Conservation (phyloP, 2,329 filamentous ascomycete genomes). For the Orbilia blumenaviensis region DNA sequence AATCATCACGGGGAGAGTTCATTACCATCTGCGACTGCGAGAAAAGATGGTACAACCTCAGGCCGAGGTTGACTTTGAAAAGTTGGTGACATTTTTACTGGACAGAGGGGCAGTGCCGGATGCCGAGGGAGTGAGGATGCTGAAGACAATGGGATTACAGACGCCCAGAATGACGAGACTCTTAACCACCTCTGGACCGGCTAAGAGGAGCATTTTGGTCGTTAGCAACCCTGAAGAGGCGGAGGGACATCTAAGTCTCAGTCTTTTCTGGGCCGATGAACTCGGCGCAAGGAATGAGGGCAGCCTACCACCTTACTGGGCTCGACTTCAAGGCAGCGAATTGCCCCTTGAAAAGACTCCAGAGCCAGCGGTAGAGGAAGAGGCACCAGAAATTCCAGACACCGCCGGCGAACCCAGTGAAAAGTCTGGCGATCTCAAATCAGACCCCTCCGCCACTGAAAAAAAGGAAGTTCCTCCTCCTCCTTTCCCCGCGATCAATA, state of each 20-base stretch:
- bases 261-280: conserved; percentile 67
- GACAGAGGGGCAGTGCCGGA: conserved; percentile 72
- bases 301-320: conserved; percentile 70
- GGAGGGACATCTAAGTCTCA: conserved; percentile 69
- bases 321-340: conserved; percentile 56
- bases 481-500: conserved; percentile 41
- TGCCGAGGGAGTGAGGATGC: conserved; percentile 68
- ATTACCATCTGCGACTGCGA: conserved; percentile 64
- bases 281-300: conserved; percentile 67
- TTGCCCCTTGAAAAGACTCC: conserved; percentile 55
- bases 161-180: conserved; percentile 69
- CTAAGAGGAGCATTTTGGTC: conserved; percentile 65
- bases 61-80: conserved; percentile 68
- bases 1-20: conserved; percentile 71
- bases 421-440: conserved; percentile 14
- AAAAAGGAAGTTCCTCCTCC: conserved; percentile 31
- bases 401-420: conserved; percentile 35
- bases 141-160: conserved; percentile 70
- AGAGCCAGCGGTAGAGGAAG: conserved; percentile 54
- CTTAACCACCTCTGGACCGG: conserved; percentile 66
- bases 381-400: conserved; percentile 6
- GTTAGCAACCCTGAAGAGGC: conserved; percentile 69
- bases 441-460: conserved; percentile 2
- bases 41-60: conserved; percentile 64
- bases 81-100: conserved; percentile 70